These are phyloP conservation scores for Verbena officinalis DNA, from an alignment of 257 asterid species.

Conservation along the genomic window DNA sequence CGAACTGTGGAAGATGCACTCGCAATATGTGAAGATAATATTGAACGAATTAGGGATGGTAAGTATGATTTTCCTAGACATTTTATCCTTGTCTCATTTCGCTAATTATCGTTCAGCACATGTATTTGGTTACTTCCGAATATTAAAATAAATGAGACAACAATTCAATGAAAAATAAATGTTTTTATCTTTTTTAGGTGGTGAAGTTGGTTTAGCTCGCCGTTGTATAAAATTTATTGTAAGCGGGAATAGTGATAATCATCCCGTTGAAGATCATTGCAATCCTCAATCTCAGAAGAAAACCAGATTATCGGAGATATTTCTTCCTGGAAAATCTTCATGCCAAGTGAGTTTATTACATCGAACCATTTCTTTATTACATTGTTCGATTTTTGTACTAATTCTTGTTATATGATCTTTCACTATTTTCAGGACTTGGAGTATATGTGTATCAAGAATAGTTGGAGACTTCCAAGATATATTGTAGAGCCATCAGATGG, in stretches of 20 bases:
- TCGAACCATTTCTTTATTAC: too few species aligned
- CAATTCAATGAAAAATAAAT: neutral
- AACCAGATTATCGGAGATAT: conserved; percentile 4
- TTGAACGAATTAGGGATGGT: conserved; percentile 43
- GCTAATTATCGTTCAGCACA: neutral
- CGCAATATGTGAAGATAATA: conserved; percentile 32
- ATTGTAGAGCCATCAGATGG: conserved; percentile 38
- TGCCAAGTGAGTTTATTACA: conserved; percentile 36
- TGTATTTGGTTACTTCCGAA: neutral
- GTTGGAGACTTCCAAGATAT: conserved; percentile 48
- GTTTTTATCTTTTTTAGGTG: conserved; percentile 28
- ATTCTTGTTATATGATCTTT: neutral
- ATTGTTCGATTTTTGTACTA: too few species aligned
- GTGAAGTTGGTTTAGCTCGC: conserved; percentile 36
- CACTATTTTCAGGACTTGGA: conserved; percentile 48
- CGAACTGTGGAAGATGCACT: conserved; percentile 29
- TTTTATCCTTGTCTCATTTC: neutral
- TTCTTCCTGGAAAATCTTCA: conserved; percentile 38
- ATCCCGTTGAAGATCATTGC: conserved; percentile 8
- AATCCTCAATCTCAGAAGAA: conserved; percentile 14
- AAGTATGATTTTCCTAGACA: conserved; percentile 9
- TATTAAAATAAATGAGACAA: neutral
- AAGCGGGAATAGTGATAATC: conserved; percentile 18
- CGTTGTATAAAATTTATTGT: conserved; percentile 21
- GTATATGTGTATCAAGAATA: conserved; percentile 36